These are phyloP conservation scores for Blepharisma stoltei DNA, from an alignment of 73 alveolate species.

Conservation along the genomic window DNA sequence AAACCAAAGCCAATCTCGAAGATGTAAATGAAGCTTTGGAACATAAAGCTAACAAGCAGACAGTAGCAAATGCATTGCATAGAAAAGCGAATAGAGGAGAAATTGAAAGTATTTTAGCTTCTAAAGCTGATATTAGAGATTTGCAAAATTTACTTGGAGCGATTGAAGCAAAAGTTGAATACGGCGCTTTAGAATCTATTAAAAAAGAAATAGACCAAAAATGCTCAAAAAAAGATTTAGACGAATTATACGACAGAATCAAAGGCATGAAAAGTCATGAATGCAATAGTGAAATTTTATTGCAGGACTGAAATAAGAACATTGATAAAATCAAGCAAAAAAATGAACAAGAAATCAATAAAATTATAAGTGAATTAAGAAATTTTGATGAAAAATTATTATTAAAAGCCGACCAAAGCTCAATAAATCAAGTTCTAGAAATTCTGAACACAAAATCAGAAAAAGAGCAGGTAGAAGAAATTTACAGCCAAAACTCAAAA, in stretches of 20 bases:
- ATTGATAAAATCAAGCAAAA: too few species aligned
- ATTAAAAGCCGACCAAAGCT: too few species aligned
- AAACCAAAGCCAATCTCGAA: slow-evolving; percentile 71
- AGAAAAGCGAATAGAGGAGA: slow-evolving; percentile 88
- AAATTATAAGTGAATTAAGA: too few species aligned
- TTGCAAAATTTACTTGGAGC: slow-evolving; percentile 36
- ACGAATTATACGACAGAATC: too few species aligned
- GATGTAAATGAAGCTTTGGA: slow-evolving; percentile 82
- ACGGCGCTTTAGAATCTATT: slow-evolving; percentile 24
- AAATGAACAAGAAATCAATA: too few species aligned
- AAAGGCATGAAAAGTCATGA: too few species aligned
- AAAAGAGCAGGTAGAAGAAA: slow-evolving; percentile 24
- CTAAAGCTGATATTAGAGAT: slow-evolving; percentile 66
- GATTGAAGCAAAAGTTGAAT: slow-evolving; percentile 46
- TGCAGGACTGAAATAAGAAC: too few species aligned
- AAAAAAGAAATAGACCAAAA: slow-evolving; percentile 18
- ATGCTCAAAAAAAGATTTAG: slow-evolving; percentile 38
- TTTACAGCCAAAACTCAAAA: slow-evolving; percentile 1
- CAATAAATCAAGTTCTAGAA: too few species aligned
- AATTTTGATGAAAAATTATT: too few species aligned
- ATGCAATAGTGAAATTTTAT: too few species aligned
- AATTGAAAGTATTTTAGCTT: slow-evolving; percentile 55
- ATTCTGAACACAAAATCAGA: background rate
- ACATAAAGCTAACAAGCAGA: slow-evolving; percentile 83
- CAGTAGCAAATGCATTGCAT: slow-evolving; percentile 87